Evolutionary conservation across 352 stramenopile genomes (phyloP).

Genomic region (Pythium monospermum): DNA sequence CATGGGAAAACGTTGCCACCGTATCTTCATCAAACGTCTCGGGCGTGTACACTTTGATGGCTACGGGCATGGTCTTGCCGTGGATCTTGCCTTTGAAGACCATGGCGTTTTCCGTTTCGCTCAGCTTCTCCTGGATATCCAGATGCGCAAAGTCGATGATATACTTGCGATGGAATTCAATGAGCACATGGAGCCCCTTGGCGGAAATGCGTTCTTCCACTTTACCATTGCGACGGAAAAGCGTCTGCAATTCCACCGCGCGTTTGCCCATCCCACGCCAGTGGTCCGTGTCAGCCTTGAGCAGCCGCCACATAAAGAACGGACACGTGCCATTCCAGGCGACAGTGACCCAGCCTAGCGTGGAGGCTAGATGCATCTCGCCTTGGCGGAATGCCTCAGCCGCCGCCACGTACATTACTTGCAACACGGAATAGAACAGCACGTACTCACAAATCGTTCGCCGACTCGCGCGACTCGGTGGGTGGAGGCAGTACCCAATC

Average conservation of each 20-base stretch:
- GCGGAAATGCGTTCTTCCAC: conserved; percentile 19
- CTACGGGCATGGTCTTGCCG: conserved; percentile 27
- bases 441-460: conserved; percentile 50
- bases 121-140: conserved; percentile 35
- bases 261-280: conserved; percentile 58
- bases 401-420: conserved; percentile 27
- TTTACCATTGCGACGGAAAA: conserved; percentile 21
- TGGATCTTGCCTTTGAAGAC: conserved; percentile 34
- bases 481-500: conserved; percentile 30
- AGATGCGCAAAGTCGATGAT: conserved; percentile 71
- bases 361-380: conserved; percentile 23
- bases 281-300: conserved; percentile 62
- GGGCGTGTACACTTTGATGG: conserved; percentile 48
- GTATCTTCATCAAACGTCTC: conserved; percentile 33
- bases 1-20: conserved; percentile 33
- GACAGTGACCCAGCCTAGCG: conserved; percentile 26
- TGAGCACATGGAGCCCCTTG: conserved; percentile 38
- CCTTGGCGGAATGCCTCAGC: conserved; percentile 27
- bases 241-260: conserved; percentile 38
- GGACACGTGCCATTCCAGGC: conserved; percentile 41
- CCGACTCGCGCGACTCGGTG: conserved; percentile 33
- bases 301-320: conserved; percentile 56
- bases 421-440: conserved; percentile 40
- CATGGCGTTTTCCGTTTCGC: neutral
- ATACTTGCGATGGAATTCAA: conserved; percentile 57